A percentile compares a stretch with the other conserved stretches of the same genome.
Evolutionary conservation across 1,284 basidiomycete species (phyloP).

Genomic region (Farysia itapuensis): DNA sequence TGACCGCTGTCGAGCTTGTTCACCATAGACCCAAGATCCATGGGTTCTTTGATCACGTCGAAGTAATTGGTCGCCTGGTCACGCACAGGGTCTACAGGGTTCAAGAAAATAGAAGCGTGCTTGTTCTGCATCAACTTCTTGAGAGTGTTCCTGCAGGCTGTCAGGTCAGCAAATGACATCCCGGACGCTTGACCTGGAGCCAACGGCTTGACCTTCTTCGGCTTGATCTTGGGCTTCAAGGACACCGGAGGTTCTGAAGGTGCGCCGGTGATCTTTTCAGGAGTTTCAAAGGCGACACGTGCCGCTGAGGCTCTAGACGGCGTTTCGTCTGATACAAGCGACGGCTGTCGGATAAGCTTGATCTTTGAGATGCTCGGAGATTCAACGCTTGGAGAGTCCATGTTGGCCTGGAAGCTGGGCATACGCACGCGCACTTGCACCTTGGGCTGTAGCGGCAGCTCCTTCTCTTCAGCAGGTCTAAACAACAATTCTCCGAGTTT

Average conservation of each 20-base stretch:
- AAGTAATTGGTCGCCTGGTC: conserved; percentile 68
- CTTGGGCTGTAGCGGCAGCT: conserved; percentile 47
- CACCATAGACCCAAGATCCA: conserved; percentile 88
- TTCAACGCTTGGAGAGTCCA: neutral
- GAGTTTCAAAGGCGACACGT: conserved; percentile 39
- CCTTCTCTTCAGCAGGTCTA: conserved; percentile 64
- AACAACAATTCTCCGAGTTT: conserved; percentile 90
- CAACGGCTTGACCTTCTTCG: conserved; percentile 57
- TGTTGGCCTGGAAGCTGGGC: conserved; percentile 29
- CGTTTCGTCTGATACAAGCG: neutral
- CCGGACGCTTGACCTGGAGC: conserved; percentile 69
- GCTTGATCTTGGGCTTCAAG: conserved; percentile 28
- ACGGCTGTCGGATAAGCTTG: conserved; percentile 25
- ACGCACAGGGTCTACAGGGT: conserved; percentile 72
- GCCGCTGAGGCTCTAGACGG: conserved; percentile 7
- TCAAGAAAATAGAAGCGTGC: conserved; percentile 73
- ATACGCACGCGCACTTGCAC: conserved; percentile 67
- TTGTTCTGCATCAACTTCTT: conserved; percentile 73
- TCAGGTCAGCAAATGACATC: conserved; percentile 77
- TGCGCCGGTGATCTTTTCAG: conserved; percentile 15
- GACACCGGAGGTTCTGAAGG: conserved; percentile 62
- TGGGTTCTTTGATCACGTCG: conserved; percentile 84
- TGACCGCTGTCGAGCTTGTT: conserved; percentile 80
- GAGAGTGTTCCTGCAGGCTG: conserved; percentile 76
- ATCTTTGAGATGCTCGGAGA: conserved; percentile 35